phyloP scores from a whole-genome alignment of 768 basidiomycete species.

The Auriscalpium orientale region DNA sequence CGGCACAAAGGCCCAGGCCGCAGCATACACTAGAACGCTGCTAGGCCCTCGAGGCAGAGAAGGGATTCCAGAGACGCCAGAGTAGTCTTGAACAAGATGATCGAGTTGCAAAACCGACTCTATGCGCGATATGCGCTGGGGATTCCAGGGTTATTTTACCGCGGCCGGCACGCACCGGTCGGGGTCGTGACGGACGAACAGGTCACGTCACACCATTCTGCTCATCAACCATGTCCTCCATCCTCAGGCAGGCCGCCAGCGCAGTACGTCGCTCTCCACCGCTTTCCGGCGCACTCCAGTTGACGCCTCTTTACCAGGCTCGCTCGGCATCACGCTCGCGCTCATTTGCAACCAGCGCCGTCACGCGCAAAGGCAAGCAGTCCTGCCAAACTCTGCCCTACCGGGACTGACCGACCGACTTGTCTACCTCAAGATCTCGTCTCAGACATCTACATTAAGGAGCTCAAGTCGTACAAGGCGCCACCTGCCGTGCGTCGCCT shows the following conservation, averaged over 20 bases:
- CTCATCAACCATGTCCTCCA: conserved; percentile 54
- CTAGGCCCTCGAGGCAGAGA: too few relatives aligned
- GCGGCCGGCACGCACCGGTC: too few relatives aligned
- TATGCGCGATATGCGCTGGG: too few relatives aligned
- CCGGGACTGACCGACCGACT: conserved; percentile 4
- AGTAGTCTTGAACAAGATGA: too few relatives aligned
- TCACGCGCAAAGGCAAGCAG: conserved; percentile 56
- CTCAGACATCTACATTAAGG: conserved; percentile 85
- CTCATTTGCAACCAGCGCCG: conserved; percentile 52
- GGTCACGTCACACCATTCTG: conserved; percentile 35
- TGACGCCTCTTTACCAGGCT: conserved; percentile 30
- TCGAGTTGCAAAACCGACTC: too few relatives aligned
- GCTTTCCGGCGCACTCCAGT: conserved; percentile 4
- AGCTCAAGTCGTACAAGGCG: conserved; percentile 87
- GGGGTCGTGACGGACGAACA: conserved; percentile 20
- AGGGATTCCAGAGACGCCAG: too few relatives aligned
- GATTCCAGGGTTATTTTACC: too few relatives aligned
- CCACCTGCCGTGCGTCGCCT: conserved; percentile 49
- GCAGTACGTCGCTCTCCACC: conserved; percentile 30
- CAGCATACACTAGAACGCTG: too few relatives aligned
- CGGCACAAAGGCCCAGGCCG: too few relatives aligned
- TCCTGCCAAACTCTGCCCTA: conserved; percentile 21
- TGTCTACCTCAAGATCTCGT: conserved; percentile 58
- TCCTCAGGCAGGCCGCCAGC: conserved; percentile 53
- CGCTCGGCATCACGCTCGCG: conserved; percentile 45